Conservation (phyloP, 1,139 yeast species). For the Saccharomyces hybrid region DNA sequence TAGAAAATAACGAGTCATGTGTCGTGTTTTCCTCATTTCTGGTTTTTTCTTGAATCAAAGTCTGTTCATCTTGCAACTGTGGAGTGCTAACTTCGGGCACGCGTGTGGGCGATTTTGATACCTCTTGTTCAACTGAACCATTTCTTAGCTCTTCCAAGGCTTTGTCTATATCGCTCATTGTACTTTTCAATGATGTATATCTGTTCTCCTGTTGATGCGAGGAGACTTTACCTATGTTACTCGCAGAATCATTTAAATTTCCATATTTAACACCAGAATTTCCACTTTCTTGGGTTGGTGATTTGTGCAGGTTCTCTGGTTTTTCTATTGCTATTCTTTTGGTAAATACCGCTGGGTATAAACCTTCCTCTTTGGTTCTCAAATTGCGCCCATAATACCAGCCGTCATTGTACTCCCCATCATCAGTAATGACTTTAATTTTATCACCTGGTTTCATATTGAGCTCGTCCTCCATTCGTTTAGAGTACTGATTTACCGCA, state of each 20-base stretch:
- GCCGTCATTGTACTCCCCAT: constrained; percentile 91
- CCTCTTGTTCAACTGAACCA: constrained; percentile 16
- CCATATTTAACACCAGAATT: background rate
- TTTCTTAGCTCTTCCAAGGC: constrained; percentile 66
- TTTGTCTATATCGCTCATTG: constrained; percentile 75
- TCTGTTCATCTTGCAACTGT: background rate
- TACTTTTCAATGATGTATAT: constrained; percentile 40
- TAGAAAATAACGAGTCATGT: background rate
- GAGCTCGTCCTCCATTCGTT: constrained; percentile 85
- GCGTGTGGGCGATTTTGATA: background rate
- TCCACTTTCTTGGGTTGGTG: background rate
- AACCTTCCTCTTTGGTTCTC: constrained; percentile 63
- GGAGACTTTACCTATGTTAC: background rate
- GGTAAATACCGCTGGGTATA: constrained; percentile 84
- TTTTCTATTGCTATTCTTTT: constrained; percentile 35
- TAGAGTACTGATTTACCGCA: constrained; percentile 79
- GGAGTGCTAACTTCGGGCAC: background rate
- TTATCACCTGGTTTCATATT: constrained; percentile 75
- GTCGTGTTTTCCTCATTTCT: background rate
- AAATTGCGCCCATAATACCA: constrained; percentile 91
- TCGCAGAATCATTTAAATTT: constrained; percentile 4
- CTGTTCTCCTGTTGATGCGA: constrained; percentile 4
- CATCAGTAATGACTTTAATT: constrained; percentile 85
- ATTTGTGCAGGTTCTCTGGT: constrained; percentile 1
- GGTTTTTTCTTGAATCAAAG: background rate